These are phyloP conservation scores for Styphnolobium japonicum DNA, from an alignment of 306 rosid genomes.

Conservation along the genomic window DNA sequence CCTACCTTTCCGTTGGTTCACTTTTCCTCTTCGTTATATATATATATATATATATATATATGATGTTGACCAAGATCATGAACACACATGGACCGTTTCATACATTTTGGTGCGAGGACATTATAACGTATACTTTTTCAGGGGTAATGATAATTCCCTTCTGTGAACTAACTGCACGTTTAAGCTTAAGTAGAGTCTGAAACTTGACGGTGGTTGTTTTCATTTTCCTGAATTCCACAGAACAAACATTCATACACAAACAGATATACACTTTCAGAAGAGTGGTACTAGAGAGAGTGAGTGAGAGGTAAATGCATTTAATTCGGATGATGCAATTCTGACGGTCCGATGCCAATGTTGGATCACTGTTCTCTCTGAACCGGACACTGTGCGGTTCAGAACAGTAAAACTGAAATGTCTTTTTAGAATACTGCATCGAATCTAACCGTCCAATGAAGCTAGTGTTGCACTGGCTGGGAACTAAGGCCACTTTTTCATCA, in stretches of 20 bases:
- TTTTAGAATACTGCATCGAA: constrained; percentile 13
- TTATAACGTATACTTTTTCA: background rate
- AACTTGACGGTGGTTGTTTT: constrained; percentile 4
- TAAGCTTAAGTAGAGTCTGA: constrained; percentile 15
- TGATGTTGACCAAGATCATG: constrained; percentile 20
- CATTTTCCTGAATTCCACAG: constrained; percentile 27
- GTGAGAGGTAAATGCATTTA: background rate
- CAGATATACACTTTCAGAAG: background rate
- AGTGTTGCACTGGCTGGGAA: background rate
- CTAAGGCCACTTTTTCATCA: background rate
- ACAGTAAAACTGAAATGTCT: constrained; percentile 20
- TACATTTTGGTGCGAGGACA: background rate
- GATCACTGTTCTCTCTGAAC: constrained; percentile 37
- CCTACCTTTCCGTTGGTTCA: constrained; percentile 38
- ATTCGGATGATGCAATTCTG: constrained; percentile 29
- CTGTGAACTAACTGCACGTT: constrained; percentile 24
- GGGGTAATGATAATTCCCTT: background rate
- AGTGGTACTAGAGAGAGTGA: background rate
- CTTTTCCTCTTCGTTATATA: constrained; percentile 6
- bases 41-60: background rate
- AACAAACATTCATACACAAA: constrained; percentile 22
- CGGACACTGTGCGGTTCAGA: constrained; percentile 43
- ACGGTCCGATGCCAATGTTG: constrained; percentile 35
- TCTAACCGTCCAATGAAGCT: constrained; percentile 5
- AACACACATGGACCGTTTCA: constrained; percentile 10